Conservation (phyloP, 2,329 filamentous ascomycete genomes). For the Verticillium klebahnii region DNA sequence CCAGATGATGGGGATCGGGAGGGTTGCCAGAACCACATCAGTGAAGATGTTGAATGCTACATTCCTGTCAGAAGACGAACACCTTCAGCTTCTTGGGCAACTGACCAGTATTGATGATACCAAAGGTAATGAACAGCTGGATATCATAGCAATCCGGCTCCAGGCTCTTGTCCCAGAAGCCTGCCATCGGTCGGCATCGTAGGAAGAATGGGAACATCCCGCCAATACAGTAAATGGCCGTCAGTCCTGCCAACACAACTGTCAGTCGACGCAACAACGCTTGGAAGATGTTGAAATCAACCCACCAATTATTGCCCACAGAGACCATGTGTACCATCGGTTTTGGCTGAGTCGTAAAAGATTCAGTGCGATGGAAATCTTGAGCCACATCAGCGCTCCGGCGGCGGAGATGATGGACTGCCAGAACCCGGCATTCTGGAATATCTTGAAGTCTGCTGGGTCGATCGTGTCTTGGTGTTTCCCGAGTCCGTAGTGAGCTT, state of each 20-base stretch:
- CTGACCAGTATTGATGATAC: neutral
- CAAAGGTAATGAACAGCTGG: conserved; percentile 3
- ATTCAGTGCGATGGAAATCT: conserved; percentile 17
- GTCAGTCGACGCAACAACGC: neutral
- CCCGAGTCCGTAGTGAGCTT: conserved; percentile 41
- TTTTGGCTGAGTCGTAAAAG: conserved; percentile 16
- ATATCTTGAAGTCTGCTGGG: conserved; percentile 22
- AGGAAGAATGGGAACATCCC: conserved; percentile 2
- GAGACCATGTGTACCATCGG: conserved; percentile 17
- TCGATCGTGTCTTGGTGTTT: conserved; percentile 34
- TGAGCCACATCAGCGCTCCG: conserved; percentile 11
- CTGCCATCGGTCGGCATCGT: conserved; percentile 2
- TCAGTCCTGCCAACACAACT: neutral
- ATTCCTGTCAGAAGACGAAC: neutral
- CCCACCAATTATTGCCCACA: conserved; percentile 18
- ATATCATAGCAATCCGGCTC: conserved; percentile 5
- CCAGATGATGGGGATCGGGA: conserved; percentile 37
- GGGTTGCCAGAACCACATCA: conserved; percentile 36
- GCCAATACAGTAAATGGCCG: neutral
- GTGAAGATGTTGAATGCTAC: conserved; percentile 34
- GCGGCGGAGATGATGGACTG: conserved; percentile 40
- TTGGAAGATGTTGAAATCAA: neutral
- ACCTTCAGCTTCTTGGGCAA: neutral
- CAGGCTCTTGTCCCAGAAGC: conserved; percentile 5
- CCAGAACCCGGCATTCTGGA: conserved; percentile 36